Conservation (phyloP, 2,329 filamentous ascomycete species). For the Exutisphaerella laricina region DNA sequence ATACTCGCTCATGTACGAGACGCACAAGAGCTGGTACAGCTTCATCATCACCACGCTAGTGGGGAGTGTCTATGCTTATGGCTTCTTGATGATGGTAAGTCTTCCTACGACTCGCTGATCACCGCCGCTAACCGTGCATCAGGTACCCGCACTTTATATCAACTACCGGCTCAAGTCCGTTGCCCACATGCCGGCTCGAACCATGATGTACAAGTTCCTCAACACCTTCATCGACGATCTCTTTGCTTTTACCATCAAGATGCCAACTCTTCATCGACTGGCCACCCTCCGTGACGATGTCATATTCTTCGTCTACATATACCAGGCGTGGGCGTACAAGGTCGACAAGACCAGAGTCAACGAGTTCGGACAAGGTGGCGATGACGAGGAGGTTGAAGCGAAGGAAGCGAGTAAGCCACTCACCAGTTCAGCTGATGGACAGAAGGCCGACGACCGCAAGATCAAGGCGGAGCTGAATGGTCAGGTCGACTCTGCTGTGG, state of each 20-base stretch:
- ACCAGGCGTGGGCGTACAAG: slow-evolving; percentile 89
- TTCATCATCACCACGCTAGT: slow-evolving; percentile 94
- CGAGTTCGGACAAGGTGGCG: slow-evolving; percentile 97
- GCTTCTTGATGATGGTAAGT: slow-evolving; percentile 89
- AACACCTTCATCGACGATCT: slow-evolving; percentile 99
- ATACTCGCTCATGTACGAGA: slow-evolving; percentile 89
- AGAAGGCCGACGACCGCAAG: slow-evolving; percentile 14
- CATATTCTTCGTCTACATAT: slow-evolving; percentile 97
- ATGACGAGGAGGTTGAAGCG: slow-evolving; percentile 63
- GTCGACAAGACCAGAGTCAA: slow-evolving; percentile 89
- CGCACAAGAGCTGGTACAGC: slow-evolving; percentile 88
- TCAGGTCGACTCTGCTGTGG: slow-evolving; percentile 7
- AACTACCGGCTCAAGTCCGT: slow-evolving; percentile 91
- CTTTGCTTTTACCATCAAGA: slow-evolving; percentile 99
- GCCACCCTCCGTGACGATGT: slow-evolving; percentile 91
- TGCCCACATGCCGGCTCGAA: slow-evolving; percentile 92
- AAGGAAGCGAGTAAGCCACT: slow-evolving; percentile 43
- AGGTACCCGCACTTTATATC: slow-evolving; percentile 85
- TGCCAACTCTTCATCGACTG: slow-evolving; percentile 88
- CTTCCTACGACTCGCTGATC: neutral
- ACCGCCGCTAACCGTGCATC: slow-evolving; percentile 5
- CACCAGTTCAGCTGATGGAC: slow-evolving; percentile 27
- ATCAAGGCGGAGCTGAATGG: slow-evolving; percentile 16
- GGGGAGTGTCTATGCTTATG: slow-evolving; percentile 93
- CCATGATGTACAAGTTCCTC: slow-evolving; percentile 97